Base-by-base conservation (phyloP, 108 stramenopile genomes). In the Aureococcus anophagefferens region DNA sequence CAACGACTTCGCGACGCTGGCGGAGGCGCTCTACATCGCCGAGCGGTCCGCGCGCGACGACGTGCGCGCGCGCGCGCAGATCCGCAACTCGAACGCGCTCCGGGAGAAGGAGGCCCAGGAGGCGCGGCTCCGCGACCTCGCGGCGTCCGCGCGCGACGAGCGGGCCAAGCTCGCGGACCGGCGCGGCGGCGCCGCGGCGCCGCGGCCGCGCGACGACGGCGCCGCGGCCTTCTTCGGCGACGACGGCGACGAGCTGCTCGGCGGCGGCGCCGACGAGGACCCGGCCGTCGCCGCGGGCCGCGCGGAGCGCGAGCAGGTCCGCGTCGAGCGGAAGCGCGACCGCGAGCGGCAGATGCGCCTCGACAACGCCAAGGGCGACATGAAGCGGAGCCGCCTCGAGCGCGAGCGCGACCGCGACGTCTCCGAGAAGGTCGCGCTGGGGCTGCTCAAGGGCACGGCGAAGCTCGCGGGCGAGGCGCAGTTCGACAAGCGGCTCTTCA, bases 401-500 rank as follows among this genome's bases (percentile, higher is more conserved):
- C 84, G 86, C 34, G 85, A 86, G 40, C 37, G 37, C 40, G 95
- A 96, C 59, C 92, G 98, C 16, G 98, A 99, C 73, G 88, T 99
- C 63, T 94, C 94, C 18, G 98, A 99, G 81, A 91, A 94, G 82
- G 90, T 97, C 81, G 98, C 98, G 5, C 80, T 99, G 64, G 98
- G 98, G 3, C 89, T 92, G n/a, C 91, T 93, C 68, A 93, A 89
- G 35, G 95, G 93, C n/a, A 84, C 80, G 14, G 89, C 84, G 36
- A 84, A 72, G 37, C 83, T 74, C 45, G 65, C 72, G 5, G 89
- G 85, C 0, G 89, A 79, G 4, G 91, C 89, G 44, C 89, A 87
- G 62, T 94, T 94, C 70, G 98, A 99, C 84, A 81, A 89, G 30
- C 81, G 98, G 18, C 74, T 99, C 64, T 99, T 96, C 84, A 95